Percentiles rank a stretch among this genome's conserved stretches.
phyloP scores from a whole-genome alignment of 371 early-diverging fungal species.

The Mortierella sp. region DNA sequence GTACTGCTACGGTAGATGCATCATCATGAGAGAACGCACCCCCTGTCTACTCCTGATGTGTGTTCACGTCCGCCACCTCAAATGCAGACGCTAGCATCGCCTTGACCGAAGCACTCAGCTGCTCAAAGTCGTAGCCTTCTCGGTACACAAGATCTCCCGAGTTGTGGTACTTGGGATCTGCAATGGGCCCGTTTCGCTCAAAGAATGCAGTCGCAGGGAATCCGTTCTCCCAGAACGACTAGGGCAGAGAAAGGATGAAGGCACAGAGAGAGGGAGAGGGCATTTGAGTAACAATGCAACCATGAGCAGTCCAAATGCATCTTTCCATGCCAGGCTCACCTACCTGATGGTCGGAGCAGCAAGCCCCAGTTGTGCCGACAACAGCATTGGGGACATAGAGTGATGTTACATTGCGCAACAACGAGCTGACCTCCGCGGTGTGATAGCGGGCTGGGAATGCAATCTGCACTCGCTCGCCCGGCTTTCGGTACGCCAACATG shows the following conservation, averaged over 20 bases:
- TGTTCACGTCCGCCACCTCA: slow-evolving; percentile 42
- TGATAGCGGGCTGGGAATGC: slow-evolving; percentile 54
- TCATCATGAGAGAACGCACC: too few species aligned
- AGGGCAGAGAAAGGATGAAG: background rate
- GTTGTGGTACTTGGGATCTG: slow-evolving; percentile 58
- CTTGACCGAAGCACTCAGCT: slow-evolving; percentile 50
- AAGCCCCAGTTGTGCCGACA: slow-evolving; percentile 51
- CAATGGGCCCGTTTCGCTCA: slow-evolving; percentile 57
- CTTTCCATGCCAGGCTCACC: background rate
- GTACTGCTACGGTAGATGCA: too few species aligned
- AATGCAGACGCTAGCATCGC: slow-evolving; percentile 52
- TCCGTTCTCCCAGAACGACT: slow-evolving; percentile 54
- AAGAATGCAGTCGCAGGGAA: slow-evolving; percentile 54
- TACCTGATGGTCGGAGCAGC: slow-evolving; percentile 58
- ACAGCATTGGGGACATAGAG: slow-evolving; percentile 53
- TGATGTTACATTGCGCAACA: slow-evolving; percentile 46
- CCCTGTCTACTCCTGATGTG: background rate
- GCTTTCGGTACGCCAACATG: slow-evolving; percentile 56
- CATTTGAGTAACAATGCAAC: too few species aligned
- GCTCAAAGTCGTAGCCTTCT: slow-evolving; percentile 54
- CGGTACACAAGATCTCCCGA: slow-evolving; percentile 55
- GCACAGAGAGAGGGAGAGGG: background rate
- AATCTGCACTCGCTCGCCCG: slow-evolving; percentile 55
- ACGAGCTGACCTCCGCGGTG: slow-evolving; percentile 37
- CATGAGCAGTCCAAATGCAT: too few species aligned